phyloP scores from a whole-genome alignment of 2,329 filamentous ascomycete species.

The Pyrenochaeta sp. region DNA sequence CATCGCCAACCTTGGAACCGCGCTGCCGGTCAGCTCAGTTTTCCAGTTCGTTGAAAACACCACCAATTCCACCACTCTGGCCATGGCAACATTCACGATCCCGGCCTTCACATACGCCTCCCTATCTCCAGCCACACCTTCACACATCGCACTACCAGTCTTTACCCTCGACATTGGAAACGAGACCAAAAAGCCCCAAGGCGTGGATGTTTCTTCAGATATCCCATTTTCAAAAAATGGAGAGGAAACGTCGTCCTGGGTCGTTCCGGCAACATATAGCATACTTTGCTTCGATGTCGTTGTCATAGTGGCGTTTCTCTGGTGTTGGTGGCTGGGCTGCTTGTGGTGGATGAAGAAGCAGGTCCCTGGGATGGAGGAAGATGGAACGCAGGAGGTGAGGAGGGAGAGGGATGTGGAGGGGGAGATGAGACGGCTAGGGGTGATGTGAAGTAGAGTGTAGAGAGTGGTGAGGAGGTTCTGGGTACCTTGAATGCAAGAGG shows the following conservation, averaged over 20 bases:
- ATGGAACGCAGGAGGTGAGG: neutral
- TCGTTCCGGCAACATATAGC: conserved; percentile 17
- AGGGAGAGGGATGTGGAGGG: conserved; percentile 18
- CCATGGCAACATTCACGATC: neutral
- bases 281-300: conserved; percentile 32
- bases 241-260: neutral
- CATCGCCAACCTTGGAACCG: neutral
- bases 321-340: conserved; percentile 17
- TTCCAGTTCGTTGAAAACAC: neutral
- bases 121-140: neutral
- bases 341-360: conserved; percentile 12
- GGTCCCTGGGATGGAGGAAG: neutral
- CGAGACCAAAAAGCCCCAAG: neutral
- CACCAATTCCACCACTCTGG: neutral
- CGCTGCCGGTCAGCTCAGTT: neutral
- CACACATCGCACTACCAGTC: neutral
- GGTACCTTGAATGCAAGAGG: too few relatives aligned
- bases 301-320: conserved; percentile 14
- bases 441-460: conserved; percentile 16
- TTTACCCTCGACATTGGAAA: neutral
- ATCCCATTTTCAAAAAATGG: neutral
- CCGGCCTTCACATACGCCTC: neutral
- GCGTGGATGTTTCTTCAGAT: neutral
- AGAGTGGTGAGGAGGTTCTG: too few relatives aligned
- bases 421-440: conserved; percentile 37